Evolutionary conservation across 1,284 basidiomycete genomes (phyloP).

Genomic region (Moesziomyces globuligerus): DNA sequence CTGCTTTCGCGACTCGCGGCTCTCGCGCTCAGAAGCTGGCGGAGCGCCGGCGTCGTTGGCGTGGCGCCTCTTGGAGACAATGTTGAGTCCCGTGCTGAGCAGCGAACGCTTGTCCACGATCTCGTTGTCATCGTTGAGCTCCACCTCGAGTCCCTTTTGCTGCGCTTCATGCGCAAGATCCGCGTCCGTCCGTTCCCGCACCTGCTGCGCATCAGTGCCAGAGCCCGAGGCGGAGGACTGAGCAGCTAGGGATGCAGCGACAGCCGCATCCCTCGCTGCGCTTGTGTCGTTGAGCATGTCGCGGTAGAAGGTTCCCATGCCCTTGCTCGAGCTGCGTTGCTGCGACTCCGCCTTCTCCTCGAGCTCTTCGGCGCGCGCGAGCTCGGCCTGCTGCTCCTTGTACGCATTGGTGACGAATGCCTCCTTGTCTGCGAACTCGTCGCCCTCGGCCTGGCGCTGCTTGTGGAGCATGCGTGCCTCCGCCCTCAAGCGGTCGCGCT

Average conservation of each 20-base stretch:
- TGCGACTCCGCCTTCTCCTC: conserved; percentile 84
- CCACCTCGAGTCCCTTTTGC: conserved; percentile 82
- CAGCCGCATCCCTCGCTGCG: conserved; percentile 57
- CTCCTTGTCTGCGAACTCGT: conserved; percentile 93
- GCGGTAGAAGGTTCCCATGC: conserved; percentile 70
- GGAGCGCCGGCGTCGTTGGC: not conserved
- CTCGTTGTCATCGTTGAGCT: conserved; percentile 96
- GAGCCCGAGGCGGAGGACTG: not conserved
- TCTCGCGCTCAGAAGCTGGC: conserved; percentile 2
- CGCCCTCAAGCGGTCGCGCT: conserved; percentile 87
- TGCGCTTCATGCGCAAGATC: conserved; percentile 76
- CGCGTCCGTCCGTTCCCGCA: conserved; percentile 70
- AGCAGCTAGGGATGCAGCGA: conserved; percentile 34
- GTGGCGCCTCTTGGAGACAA: conserved; percentile 68
- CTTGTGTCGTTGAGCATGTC: conserved; percentile 59
- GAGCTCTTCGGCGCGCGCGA: conserved; percentile 77
- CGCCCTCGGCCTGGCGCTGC: conserved; percentile 91
- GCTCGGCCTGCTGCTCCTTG: conserved; percentile 93
- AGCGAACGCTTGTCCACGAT: conserved; percentile 95
- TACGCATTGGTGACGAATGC: conserved; percentile 97
- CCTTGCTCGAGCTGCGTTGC: conserved; percentile 81
- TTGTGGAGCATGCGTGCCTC: conserved; percentile 97
- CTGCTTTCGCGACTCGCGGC: conserved; percentile 12
- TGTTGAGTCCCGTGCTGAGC: conserved; percentile 88
- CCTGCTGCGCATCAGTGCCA: conserved; percentile 1